Base-by-base conservation (phyloP, 805 yeast species). In the Ogataea dorogensis region DNA sequence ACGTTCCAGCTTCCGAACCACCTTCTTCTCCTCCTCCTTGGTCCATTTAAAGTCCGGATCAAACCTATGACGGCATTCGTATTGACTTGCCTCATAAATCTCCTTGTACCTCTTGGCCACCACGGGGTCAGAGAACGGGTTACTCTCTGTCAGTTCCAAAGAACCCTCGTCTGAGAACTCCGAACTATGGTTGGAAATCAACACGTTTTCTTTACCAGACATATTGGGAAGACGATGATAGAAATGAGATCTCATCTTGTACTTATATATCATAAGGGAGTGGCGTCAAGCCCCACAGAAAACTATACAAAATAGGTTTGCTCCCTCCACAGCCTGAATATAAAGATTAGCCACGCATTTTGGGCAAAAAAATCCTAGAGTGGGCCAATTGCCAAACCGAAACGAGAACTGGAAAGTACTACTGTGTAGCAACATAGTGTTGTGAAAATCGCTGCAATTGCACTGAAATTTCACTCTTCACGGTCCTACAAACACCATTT, bases 31-130 rank as follows among this genome's bases (percentile, higher is more conserved):
- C 48, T 77, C 83, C 31, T 67, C 61, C 4, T 44, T 46, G 0
- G 73, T 62, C 86, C 85, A 79, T 8, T 65, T 63, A 24, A 77
- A 67, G 0, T 65, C 63, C 0, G 85, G 81, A 50, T 81, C 85
- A 49, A 80, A 73, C 12, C 64, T 64, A 22, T 64, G 59, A 15
- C 73, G 63, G 42, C 81, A 71, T 50, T 79, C 86, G 49, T 79
- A 79, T 7, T 69, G 29, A 2, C 74, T 54, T 3, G 54, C 44
- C 27, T 75, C 77, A 47, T 78, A 78, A 6, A 75, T 27, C 0
- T 59, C 47, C 4, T 59, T 44, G 51, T 73, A 78, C 49, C 68
- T 56, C 23, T 65, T 66, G 2, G 73, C 78, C 2, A 70, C 64
- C 4, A 46, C 58, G 1, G 77, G 76, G 44, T 77, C 75, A 26